A percentile compares a stretch with the other conserved stretches of the same genome.
phyloP scores from a whole-genome alignment of 176 grass and related monocot species.

The Luzula sylvatica region DNA sequence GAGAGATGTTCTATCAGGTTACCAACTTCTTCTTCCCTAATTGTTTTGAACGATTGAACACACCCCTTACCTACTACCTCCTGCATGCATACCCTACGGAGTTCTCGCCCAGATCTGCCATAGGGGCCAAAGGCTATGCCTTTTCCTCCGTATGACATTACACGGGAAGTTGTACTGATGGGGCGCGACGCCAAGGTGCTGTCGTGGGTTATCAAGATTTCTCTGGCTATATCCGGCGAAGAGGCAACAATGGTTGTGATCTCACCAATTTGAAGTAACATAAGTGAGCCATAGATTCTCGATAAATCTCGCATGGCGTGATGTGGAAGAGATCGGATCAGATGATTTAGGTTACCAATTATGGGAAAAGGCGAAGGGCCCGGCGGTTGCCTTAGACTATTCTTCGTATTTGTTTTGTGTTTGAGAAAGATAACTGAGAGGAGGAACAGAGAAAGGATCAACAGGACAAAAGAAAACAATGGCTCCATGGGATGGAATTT shows the following conservation, averaged over 20 bases:
- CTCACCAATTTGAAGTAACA: slow-evolving; percentile 15
- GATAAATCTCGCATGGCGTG: slow-evolving; percentile 7
- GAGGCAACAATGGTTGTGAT: slow-evolving; percentile 11
- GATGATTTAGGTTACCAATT: slow-evolving; percentile 26
- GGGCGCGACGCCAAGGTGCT: slow-evolving; percentile 1
- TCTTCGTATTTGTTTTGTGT: too few relatives aligned
- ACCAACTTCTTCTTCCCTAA: slow-evolving; percentile 9
- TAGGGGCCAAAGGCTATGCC: neutral
- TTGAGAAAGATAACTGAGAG: too few relatives aligned
- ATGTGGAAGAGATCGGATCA: slow-evolving; percentile 5
- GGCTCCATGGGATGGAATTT: too few relatives aligned
- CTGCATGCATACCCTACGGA: neutral
- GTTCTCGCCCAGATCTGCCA: neutral
- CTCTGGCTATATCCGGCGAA: slow-evolving; percentile 4
- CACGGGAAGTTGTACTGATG: neutral
- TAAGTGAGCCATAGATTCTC: neutral
- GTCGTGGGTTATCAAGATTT: slow-evolving; percentile 23
- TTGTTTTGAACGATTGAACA: slow-evolving; percentile 6
- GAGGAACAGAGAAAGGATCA: too few relatives aligned
- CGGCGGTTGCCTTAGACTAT: too few relatives aligned
- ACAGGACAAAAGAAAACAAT: too few relatives aligned
- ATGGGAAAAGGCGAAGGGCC: slow-evolving; percentile 23
- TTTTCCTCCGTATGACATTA: neutral
- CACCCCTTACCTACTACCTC: neutral
- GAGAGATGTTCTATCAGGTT: neutral